Percentiles rank a stretch among this genome's conserved stretches.
phyloP scores from a whole-genome alignment of 495 filamentous ascomycete genomes.

The Podospora fimiseda region DNA sequence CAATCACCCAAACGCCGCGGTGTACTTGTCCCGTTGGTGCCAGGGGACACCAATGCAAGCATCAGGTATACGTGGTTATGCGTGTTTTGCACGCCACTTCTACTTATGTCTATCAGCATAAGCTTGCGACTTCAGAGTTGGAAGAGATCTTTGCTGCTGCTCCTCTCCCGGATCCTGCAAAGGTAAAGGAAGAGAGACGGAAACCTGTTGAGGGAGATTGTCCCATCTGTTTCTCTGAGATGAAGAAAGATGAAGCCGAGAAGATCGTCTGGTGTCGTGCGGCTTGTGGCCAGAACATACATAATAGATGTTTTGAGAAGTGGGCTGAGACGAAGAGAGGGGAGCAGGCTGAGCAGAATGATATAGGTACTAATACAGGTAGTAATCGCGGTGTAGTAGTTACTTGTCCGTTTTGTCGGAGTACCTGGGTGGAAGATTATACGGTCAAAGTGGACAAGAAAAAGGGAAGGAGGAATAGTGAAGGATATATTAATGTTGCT shows the following conservation, averaged over 20 bases:
- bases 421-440: conserved; percentile 53
- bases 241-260: conserved; percentile 47
- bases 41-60: conserved; percentile 68
- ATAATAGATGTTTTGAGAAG: conserved; percentile 63
- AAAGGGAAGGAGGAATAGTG: conserved; percentile 34
- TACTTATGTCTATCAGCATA: conserved; percentile 67
- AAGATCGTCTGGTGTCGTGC: conserved; percentile 64
- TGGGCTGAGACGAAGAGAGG: conserved; percentile 57
- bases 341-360: conserved; percentile 14
- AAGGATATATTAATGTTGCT: conserved; percentile 65
- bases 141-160: conserved; percentile 52
- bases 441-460: conserved; percentile 42
- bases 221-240: conserved; percentile 70
- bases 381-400: too few species aligned
- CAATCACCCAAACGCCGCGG: conserved; percentile 45
- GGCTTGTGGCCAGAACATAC: conserved; percentile 73
- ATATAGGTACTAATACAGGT: too few species aligned
- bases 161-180: conserved; percentile 26
- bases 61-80: conserved; percentile 49
- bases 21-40: conserved; percentile 63
- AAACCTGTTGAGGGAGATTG: conserved; percentile 64
- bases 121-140: conserved; percentile 61
- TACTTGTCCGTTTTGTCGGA: conserved; percentile 57
- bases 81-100: conserved; percentile 58
- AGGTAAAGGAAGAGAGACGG: conserved; percentile 30